phyloP scores from a whole-genome alignment of 192 early-diverging fungal genomes.

The Coemansia sp. region DNA sequence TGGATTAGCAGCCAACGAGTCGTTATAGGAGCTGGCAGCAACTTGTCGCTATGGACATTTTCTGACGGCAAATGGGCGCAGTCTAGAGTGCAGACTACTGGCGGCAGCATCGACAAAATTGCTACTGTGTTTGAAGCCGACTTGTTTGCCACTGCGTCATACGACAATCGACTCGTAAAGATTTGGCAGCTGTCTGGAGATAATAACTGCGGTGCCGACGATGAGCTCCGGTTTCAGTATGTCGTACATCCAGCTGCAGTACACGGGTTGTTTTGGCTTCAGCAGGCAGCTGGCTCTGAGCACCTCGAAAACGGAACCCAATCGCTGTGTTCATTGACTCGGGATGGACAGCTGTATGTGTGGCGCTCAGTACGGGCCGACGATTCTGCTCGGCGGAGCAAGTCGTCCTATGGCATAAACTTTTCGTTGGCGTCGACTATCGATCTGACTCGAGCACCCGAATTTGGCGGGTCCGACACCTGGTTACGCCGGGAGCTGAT shows the following conservation, averaged over 20 bases:
- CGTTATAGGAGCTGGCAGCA: constrained; percentile 9
- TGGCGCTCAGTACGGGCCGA: constrained; percentile 18
- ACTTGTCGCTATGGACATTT: constrained; percentile 17
- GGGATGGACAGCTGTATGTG: constrained; percentile 8
- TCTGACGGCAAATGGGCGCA: constrained; percentile 10
- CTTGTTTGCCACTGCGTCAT: constrained; percentile 33
- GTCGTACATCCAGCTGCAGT: constrained; percentile 29
- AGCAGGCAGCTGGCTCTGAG: neutral
- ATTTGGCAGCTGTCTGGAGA: constrained; percentile 31
- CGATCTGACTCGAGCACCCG: neutral
- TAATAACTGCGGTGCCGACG: no score
- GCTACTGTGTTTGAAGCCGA: constrained; percentile 7
- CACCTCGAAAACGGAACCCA: neutral
- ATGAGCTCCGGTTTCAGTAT: constrained; percentile 40
- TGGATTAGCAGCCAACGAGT: constrained; percentile 25
- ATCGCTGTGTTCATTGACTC: constrained; percentile 25
- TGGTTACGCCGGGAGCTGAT: neutral
- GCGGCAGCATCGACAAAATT: constrained; percentile 14
- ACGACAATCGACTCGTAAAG: constrained; percentile 29
- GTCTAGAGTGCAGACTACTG: constrained; percentile 8
- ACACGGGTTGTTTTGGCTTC: constrained; percentile 33
- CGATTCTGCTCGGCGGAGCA: neutral
- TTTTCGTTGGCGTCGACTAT: constrained; percentile 15
- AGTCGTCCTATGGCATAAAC: constrained; percentile 5
- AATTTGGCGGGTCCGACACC: neutral